These are phyloP conservation scores for Saccharomycopsis microspora DNA, from an alignment of 805 yeast genomes.

Conservation along the genomic window DNA sequence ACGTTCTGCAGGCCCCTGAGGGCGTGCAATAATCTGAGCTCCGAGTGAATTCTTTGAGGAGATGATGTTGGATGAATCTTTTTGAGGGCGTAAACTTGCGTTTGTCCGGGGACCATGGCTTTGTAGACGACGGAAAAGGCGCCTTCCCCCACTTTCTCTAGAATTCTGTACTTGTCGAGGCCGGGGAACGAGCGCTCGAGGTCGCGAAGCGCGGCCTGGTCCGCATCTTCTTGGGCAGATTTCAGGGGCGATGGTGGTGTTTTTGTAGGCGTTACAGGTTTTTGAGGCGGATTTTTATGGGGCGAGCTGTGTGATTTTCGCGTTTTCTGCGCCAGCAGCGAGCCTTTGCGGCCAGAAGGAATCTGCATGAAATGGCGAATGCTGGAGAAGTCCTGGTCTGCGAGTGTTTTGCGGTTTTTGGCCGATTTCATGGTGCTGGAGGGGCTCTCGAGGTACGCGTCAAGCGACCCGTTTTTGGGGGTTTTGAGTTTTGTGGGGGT, in stretches of 20 bases:
- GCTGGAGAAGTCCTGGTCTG: slow-evolving; percentile 1
- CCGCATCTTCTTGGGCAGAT: neutral
- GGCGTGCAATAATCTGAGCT: slow-evolving; percentile 63
- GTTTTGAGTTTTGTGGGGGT: neutral
- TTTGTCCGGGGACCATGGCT: slow-evolving; percentile 27
- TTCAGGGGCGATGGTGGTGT: neutral
- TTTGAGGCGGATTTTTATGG: neutral
- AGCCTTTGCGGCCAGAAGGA: neutral
- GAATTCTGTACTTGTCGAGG: slow-evolving; percentile 21
- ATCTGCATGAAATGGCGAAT: neutral
- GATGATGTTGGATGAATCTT: slow-evolving; percentile 92
- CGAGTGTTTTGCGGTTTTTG: neutral
- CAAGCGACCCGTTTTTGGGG: neutral
- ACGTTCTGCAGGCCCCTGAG: slow-evolving; percentile 61
- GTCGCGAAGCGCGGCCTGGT: neutral
- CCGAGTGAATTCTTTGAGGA: slow-evolving; percentile 84
- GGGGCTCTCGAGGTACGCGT: neutral
- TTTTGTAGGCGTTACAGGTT: neutral
- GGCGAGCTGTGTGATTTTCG: neutral
- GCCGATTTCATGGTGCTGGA: slow-evolving; percentile 2
- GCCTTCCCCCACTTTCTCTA: slow-evolving; percentile 61
- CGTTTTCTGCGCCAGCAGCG: neutral
- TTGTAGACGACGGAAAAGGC: slow-evolving; percentile 83
- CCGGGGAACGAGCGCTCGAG: slow-evolving; percentile 5
- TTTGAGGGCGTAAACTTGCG: slow-evolving; percentile 66